Base-by-base conservation (phyloP, 768 basidiomycete genomes). In the Lentinula sp. region DNA sequence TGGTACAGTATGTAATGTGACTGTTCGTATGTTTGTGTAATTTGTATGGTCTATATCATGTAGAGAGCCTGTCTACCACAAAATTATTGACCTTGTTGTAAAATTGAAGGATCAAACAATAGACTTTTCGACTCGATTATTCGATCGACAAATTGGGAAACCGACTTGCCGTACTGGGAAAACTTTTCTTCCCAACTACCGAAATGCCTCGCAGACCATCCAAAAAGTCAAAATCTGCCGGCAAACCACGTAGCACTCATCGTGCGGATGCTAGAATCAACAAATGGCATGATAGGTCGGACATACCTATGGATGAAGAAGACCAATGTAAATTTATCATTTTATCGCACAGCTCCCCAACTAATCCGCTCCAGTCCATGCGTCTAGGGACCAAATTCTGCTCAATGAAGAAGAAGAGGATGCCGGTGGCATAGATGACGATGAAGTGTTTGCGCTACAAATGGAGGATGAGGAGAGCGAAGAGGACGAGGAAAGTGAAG, bases 391-490 rank as follows among this genome's bases (percentile, higher is more conserved):
- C 69, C 84, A 82, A 68, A 89, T 96, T 62, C 76, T 91, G 4
- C 77, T 97, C 5, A 86, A 91, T 42, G 86, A 81, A 37, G 70
- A 75, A 36, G 68, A 72, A 1, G 76, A 69, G 20, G 78, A 75
- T 15, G 84, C 85, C 12, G 84, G 85, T 32, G 73, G 76, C 77
- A 74, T 28, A 84, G 85, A 86, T 13, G 88, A 88, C 41, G 89
- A 93, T 28, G 91, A 95, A 69, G 89, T 95, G n/a, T 90, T 95
- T 66, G 83, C 84, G 7, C 70, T 91, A 62, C 80, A 83, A 55
- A 87, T 85, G 61, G 76, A 80, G 9, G 74, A 81, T 0, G 78
- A 77, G 1, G 80, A 79, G 6, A 79, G 77, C 3, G 76, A 76
- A 16, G 76, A 74, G 3, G 69, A 74, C 15, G 68, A 74, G 20